Conservation (phyloP, 305 asterid genomes). For the Fraxinus sp. region DNA sequence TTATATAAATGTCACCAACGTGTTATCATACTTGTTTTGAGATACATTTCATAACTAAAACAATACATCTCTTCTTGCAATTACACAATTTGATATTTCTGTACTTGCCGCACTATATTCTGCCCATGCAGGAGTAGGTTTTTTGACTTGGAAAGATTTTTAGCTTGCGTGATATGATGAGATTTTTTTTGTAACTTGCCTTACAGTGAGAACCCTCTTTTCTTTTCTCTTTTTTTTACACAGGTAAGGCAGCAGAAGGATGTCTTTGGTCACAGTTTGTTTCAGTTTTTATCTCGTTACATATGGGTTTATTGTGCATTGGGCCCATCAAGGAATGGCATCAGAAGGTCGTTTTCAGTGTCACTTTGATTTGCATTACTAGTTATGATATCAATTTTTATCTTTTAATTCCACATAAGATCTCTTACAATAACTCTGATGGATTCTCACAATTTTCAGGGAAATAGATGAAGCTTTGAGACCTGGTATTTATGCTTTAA, state of each 20-base stretch:
- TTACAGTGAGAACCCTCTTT: background rate
- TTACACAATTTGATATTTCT: background rate
- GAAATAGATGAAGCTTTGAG: slow-evolving; percentile 80
- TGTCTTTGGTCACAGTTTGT: slow-evolving; percentile 51
- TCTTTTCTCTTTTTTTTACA: background rate
- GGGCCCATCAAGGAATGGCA: slow-evolving; percentile 71
- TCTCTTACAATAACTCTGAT: slow-evolving; percentile 13
- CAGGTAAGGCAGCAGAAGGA: slow-evolving; percentile 91
- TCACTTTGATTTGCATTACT: slow-evolving; percentile 6
- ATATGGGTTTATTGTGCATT: slow-evolving; percentile 81
- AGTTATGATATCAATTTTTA: slow-evolving; percentile 12
- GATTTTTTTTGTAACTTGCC: background rate
- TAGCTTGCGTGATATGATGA: background rate
- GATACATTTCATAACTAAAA: background rate
- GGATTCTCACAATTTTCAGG: slow-evolving; percentile 37
- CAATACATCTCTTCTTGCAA: background rate
- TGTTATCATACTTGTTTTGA: background rate
- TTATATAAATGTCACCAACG: slow-evolving; percentile 16
- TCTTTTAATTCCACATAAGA: slow-evolving; percentile 15
- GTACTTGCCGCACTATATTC: slow-evolving; percentile 4
- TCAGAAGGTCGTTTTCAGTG: slow-evolving; percentile 52
- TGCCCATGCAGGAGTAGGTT: background rate
- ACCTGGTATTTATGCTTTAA: slow-evolving; percentile 80
- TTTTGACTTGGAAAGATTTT: background rate
- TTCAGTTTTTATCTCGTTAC: slow-evolving; percentile 66